Base-by-base conservation (phyloP, 106 monocot species). In the Chionographis japonica region DNA sequence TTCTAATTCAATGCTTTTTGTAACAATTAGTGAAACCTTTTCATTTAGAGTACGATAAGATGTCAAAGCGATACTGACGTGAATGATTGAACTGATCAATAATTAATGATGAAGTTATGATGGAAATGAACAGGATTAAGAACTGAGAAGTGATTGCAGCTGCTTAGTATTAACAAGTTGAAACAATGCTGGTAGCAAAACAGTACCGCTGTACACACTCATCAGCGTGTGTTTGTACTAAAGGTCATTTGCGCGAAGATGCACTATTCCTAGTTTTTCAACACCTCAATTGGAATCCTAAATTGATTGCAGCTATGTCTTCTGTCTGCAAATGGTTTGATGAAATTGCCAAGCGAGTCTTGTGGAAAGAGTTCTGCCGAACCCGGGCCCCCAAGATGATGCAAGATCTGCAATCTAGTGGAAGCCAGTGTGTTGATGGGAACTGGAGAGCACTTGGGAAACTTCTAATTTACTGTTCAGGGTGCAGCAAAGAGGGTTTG, bases 291-390 rank as follows among this genome's bases (percentile, higher is more conserved):
- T 93, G 98, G 98, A 99, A 99, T 56, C 97, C 97, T 49, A 78
- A 79, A 62, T 62, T 93, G 58, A 93, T 98, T 60, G 97, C 92
- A 2, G 69, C 72, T 8, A 49, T 98, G 3, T 89, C 92, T 15
- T 93, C 90, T 65, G 92, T 88, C 18, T 98, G 97, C 77, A 98
- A 98, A 71, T 98, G 97, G 97, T 98, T 98, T 77, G 90, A 88
- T 41, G 97, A 98, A 50, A 77, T 98, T 53, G 85, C 93, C 17
- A 93, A 86, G 56, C 85, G 67, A 19, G 85, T 93, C 7, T 67
- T 99, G 17, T 99, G 98, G 93, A 99, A 99, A 77, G 98, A 90
- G 67, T 99, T 99, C 17, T 99, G 93, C 60, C 68, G 70, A 66
- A 74, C 80, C 2, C 73, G 98, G 69, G 98, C 93, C 6, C 93